These are phyloP conservation scores for Astragalus glycyphyllos DNA, from an alignment of 306 rosid genomes.

Conservation along the genomic window DNA sequence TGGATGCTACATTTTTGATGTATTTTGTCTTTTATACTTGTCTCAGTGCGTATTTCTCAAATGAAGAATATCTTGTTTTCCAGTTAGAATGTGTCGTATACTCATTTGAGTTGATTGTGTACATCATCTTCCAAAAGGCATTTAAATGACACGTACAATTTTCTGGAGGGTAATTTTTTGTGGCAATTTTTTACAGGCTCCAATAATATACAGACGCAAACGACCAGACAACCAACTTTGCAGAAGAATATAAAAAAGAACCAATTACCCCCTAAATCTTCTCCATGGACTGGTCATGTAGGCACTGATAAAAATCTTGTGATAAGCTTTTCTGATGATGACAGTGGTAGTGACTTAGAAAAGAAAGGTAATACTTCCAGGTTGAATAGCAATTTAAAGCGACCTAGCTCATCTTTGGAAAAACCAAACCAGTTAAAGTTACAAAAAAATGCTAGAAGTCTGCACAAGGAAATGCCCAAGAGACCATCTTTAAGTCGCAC, in stretches of 20 bases:
- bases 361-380: conserved; percentile 49
- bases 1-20: neutral
- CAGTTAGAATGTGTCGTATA: neutral
- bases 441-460: conserved; percentile 46
- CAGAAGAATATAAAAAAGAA: conserved; percentile 57
- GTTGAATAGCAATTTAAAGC: conserved; percentile 52
- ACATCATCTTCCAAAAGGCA: conserved; percentile 10
- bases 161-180: conserved; percentile 50
- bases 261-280: conserved; percentile 56
- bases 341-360: conserved; percentile 86
- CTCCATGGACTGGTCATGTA: conserved; percentile 55
- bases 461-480: conserved; percentile 60
- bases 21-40: conserved; percentile 3
- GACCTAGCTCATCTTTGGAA: conserved; percentile 51
- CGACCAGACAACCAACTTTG: conserved; percentile 45
- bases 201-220: conserved; percentile 49
- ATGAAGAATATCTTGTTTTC: neutral
- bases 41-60: neutral
- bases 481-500: conserved; percentile 53
- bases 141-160: conserved; percentile 18
- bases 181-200: conserved; percentile 53
- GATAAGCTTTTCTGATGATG: conserved; percentile 93
- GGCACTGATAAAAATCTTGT: conserved; percentile 71
- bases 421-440: conserved; percentile 53
- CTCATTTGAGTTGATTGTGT: conserved; percentile 16